Evolutionary conservation across 2,329 filamentous ascomycete genomes (phyloP), one percentile per base, ranked within the genome.

Genomic region (Aspergillus sp.): DNA sequence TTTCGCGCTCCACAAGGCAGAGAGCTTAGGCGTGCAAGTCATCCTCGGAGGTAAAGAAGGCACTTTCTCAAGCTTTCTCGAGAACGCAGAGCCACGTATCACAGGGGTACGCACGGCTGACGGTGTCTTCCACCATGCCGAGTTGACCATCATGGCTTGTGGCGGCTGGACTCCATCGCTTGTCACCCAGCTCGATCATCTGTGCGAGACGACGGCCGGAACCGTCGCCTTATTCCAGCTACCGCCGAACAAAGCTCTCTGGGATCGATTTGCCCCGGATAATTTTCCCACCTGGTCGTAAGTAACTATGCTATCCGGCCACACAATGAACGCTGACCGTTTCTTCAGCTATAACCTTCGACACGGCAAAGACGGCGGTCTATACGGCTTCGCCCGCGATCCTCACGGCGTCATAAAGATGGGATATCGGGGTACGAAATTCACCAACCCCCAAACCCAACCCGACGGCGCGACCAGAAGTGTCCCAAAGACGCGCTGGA

Each of bases 391-490:
- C 50, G 76, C 82, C 0, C 66, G 75, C 0, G 76, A 78, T 22
- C 70, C 77, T 9, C 62, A 78, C 3, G 78, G 81, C 0, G 65
- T 75, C n/a, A 64, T 84, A 54, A 83, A 84, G 64, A 75, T 82
- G 58, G 83, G 79, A 1, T 85, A 79, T 59, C 75, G 82, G 1
- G 81, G 79, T 1, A 81, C 75, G 0, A 85, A 85, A 66, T 82
- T 76, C 64, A 81, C 80, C 2, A 82, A 83, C 59, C 78, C 77
- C 0, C 60, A 72, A 22, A 18, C 54, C 0, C 76, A 78, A 29
- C n/a, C 58, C 0, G 75, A 80, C 53, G 76, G 77, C 3, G 61
- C 59, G 0, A 71, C 74, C 32, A 69, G 78, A 10, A 81, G 78
- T 57, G 68, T 76, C 0, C 79, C 79, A 2, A 63, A 75, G 6